Percentiles rank a stretch among this genome's conserved stretches.
These are phyloP conservation scores for Fusarium falciforme DNA, from an alignment of 2,329 filamentous ascomycete genomes.

Conservation along the genomic window DNA sequence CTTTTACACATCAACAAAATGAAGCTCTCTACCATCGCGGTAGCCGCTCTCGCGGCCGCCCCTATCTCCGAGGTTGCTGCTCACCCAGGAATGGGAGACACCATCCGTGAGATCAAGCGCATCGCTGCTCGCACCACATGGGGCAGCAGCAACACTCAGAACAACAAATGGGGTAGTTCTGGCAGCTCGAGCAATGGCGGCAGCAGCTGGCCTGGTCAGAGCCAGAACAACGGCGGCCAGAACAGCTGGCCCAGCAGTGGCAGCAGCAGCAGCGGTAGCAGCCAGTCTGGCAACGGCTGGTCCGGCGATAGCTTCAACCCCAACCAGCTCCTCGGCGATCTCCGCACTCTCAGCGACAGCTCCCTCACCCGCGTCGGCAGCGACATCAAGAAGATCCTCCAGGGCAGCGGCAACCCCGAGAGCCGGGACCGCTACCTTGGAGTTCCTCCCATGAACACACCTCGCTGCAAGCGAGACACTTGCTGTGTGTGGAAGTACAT, in stretches of 20 bases:
- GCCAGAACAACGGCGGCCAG: too few relatives aligned
- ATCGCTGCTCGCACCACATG: constrained; percentile 29
- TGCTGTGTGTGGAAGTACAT: constrained; percentile 61
- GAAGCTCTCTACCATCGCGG: constrained; percentile 42
- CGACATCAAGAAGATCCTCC: constrained; percentile 53
- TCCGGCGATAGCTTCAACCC: constrained; percentile 29
- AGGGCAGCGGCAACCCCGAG: constrained; percentile 44
- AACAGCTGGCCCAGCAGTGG: background rate
- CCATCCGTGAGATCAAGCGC: constrained; percentile 36
- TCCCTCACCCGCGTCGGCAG: constrained; percentile 51
- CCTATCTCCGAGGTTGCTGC: constrained; percentile 29
- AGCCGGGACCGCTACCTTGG: constrained; percentile 40
- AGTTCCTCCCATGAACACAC: constrained; percentile 37
- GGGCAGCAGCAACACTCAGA: constrained; percentile 10
- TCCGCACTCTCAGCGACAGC: constrained; percentile 44
- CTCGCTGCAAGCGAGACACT: constrained; percentile 50
- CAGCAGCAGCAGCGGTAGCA: background rate
- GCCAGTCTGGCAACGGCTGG: constrained; percentile 12
- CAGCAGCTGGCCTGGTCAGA: background rate
- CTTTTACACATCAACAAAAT: constrained; percentile 25
- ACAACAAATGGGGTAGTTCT: background rate
- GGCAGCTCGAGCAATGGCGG: background rate
- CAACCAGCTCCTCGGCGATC: constrained; percentile 53
- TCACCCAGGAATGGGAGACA: constrained; percentile 39
- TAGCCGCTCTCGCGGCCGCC: constrained; percentile 34